Percentiles rank a stretch among this genome's conserved stretches.
Conservation (phyloP, 257 asterid genomes). For the Haberlea rhodopensis region DNA sequence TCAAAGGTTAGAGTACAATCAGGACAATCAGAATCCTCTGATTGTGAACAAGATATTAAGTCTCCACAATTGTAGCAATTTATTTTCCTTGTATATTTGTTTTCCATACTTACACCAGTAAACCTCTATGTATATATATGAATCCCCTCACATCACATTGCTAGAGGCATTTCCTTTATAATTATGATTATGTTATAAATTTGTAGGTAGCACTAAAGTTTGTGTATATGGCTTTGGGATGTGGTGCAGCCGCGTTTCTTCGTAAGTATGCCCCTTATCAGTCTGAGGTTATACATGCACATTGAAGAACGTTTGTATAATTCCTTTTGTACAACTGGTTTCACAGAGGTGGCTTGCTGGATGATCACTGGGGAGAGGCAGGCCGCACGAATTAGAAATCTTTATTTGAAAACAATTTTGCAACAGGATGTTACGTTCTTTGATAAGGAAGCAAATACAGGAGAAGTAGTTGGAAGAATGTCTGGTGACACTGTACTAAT, state of each 20-base stretch:
- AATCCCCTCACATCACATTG: too few relatives aligned
- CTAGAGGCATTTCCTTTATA: too few relatives aligned
- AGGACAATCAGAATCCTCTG: too few relatives aligned
- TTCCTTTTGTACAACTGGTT: neutral
- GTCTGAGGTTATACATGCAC: too few relatives aligned
- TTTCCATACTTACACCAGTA: neutral
- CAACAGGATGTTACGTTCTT: constrained; percentile 80
- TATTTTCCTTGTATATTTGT: too few relatives aligned
- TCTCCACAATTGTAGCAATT: too few relatives aligned
- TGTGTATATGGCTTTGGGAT: constrained; percentile 55
- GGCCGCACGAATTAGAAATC: constrained; percentile 58
- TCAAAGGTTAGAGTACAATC: too few relatives aligned
- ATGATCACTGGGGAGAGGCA: constrained; percentile 88
- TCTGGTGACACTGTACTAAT: constrained; percentile 74
- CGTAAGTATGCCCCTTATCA: constrained; percentile 41
- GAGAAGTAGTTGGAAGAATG: constrained; percentile 65
- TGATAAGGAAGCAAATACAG: constrained; percentile 68
- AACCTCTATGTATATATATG: constrained; percentile 3
- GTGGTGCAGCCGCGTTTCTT: constrained; percentile 60
- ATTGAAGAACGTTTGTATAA: neutral
- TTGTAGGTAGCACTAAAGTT: constrained; percentile 50
- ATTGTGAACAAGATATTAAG: too few relatives aligned
- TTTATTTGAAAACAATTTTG: constrained; percentile 57
- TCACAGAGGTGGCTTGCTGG: constrained; percentile 72
- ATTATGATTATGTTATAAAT: neutral